Evolutionary conservation across 2,329 filamentous ascomycete species (phyloP).

Genomic region (Trichoderma lentiforme): DNA sequence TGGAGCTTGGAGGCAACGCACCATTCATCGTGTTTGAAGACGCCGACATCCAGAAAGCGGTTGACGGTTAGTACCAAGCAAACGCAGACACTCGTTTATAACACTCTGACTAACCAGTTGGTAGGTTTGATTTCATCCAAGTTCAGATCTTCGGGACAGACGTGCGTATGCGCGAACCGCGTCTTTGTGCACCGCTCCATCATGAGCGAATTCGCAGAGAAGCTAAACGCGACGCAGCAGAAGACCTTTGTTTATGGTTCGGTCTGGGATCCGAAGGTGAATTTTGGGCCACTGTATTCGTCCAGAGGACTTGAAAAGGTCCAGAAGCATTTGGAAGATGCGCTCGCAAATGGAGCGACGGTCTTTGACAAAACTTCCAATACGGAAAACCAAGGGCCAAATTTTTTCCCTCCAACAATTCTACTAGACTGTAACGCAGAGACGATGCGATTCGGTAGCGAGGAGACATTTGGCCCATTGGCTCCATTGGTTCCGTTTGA

Average conservation of each 20-base stretch:
- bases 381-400: neutral
- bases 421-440: neutral
- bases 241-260: neutral
- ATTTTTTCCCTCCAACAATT: neutral
- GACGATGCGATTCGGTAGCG: neutral
- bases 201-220: neutral
- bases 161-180: neutral
- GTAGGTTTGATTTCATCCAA: neutral
- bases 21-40: slow-evolving; percentile 25
- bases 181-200: neutral
- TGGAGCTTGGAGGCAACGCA: neutral
- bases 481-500: neutral
- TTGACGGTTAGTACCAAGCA: neutral
- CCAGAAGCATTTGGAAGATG: slow-evolving; percentile 61
- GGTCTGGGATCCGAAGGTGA: slow-evolving; percentile 49
- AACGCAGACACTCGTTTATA: neutral
- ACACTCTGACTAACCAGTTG: neutral
- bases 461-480: neutral
- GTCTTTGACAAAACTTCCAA: neutral
- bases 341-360: slow-evolving; percentile 53
- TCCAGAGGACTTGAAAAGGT: slow-evolving; percentile 55
- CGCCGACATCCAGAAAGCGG: neutral
- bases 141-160: neutral
- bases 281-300: slow-evolving; percentile 64
- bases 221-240: neutral